Percentiles rank a stretch among this genome's conserved stretches.
Conservation (phyloP, 176 grass and related monocot species). For the Rhynchospora breviuscula region DNA sequence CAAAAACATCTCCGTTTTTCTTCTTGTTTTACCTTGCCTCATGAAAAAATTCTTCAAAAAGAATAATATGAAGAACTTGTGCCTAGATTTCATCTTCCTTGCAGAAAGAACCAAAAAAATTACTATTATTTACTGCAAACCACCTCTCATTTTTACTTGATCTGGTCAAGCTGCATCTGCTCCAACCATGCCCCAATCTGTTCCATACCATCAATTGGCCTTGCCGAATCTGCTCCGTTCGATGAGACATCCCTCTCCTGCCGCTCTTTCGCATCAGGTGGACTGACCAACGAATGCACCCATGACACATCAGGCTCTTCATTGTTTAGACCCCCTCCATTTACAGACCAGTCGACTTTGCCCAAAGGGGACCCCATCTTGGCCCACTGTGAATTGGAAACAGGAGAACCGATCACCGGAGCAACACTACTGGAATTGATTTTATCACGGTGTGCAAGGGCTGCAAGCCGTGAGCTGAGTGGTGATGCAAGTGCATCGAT, state of each 20-base stretch:
- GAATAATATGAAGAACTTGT: constrained; percentile 15
- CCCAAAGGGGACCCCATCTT: constrained; percentile 46
- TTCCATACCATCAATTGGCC: constrained; percentile 42
- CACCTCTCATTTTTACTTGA: constrained; percentile 38
- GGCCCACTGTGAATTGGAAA: constrained; percentile 46
- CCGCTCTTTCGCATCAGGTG: constrained; percentile 31
- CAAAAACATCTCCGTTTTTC: constrained; percentile 39
- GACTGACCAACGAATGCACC: constrained; percentile 58
- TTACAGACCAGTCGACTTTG: constrained; percentile 63
- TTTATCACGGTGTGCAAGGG: constrained; percentile 46
- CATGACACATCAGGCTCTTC: constrained; percentile 75
- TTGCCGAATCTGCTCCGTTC: constrained; percentile 22
- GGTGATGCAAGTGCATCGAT: constrained; percentile 66
- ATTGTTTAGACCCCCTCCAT: constrained; percentile 33
- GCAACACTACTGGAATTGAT: constrained; percentile 30
- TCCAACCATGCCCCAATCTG: constrained; percentile 82
- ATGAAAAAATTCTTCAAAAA: constrained; percentile 45
- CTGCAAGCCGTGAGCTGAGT: constrained; percentile 36
- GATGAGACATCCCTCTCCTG: constrained; percentile 19
- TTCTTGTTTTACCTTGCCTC: constrained; percentile 14
- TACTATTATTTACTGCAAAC: constrained; percentile 67
- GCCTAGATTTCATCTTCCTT: constrained; percentile 23
- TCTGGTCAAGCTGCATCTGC: constrained; percentile 61
- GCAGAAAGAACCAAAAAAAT: constrained; percentile 54
- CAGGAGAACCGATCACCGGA: constrained; percentile 38